These are phyloP conservation scores for Diaporthe batatas DNA, from an alignment of 2,329 filamentous ascomycete species.

Conservation along the genomic window DNA sequence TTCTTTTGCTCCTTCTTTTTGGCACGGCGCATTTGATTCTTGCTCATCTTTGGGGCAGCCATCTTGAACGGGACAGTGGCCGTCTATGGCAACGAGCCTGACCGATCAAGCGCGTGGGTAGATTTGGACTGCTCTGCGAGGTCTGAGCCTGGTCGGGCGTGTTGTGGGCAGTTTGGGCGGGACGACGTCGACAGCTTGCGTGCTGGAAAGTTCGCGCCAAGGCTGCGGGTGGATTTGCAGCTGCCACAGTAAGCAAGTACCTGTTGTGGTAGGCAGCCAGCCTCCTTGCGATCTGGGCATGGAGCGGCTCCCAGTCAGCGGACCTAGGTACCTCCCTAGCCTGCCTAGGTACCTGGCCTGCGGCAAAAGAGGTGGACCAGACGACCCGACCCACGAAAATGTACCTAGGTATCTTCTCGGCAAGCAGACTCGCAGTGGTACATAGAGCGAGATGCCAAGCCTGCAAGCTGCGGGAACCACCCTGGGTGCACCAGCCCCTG, in stretches of 20 bases:
- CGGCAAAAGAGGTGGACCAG: neutral
- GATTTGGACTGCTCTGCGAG: constrained; percentile 1
- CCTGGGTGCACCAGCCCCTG: constrained; percentile 26
- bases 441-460: constrained; percentile 10
- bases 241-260: no score
- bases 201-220: constrained; percentile 35
- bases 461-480: constrained; percentile 31
- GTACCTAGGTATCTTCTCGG: constrained; percentile 19
- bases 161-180: neutral
- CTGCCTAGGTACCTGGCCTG: neutral
- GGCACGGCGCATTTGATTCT: constrained; percentile 92
- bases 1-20: constrained; percentile 95
- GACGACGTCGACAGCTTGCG: constrained; percentile 19
- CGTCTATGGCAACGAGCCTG: constrained; percentile 22
- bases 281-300: neutral
- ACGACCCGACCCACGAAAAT: neutral
- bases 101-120: neutral
- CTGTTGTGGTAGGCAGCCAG: neutral
- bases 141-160: neutral
- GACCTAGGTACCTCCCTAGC: neutral
- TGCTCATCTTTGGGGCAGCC: constrained; percentile 82
- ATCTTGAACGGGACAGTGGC: constrained; percentile 56
- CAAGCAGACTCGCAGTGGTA: constrained; percentile 2
- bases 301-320: neutral
- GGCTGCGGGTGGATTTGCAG: constrained; percentile 24